These are phyloP conservation scores for Silene noctiflora DNA, from an alignment of 179 eudicot genomes.

Conservation along the genomic window DNA sequence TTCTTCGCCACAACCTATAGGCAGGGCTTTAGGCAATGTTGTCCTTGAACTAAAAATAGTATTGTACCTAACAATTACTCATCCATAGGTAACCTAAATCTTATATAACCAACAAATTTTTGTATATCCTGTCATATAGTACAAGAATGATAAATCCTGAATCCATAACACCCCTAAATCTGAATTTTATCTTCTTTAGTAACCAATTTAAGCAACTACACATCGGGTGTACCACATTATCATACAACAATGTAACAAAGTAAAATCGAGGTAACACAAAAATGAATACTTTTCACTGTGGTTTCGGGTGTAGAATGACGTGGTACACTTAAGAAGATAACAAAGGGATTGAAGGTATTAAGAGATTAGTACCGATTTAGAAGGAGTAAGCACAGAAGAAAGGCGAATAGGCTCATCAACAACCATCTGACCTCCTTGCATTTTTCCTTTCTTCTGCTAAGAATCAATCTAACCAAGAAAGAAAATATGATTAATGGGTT, in stretches of 20 bases:
- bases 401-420: constrained; percentile 51
- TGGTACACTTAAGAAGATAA: not conserved
- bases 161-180: not conserved
- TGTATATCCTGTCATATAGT: no score
- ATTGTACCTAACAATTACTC: no score
- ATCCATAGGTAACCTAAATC: not conserved
- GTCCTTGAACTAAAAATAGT: no score
- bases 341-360: not conserved
- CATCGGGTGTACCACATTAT: no score
- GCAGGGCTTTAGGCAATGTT: no score
- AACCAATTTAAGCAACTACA: not conserved
- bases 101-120: not conserved
- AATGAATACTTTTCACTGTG: no score
- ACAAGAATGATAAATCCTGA: not conserved
- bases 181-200: not conserved
- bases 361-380: constrained; percentile 34
- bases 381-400: constrained; percentile 51
- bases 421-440: constrained; percentile 48
- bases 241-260: no score
- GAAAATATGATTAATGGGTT: not conserved
- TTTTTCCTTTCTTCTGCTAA: constrained; percentile 14
- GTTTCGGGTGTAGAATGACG: no score
- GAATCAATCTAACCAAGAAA: not conserved
- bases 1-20: no score
- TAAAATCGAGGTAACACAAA: no score